Evolutionary conservation across 75 land plant species (phyloP), one percentile per base, ranked within the genome.

Genomic region (Selaginella moellendorffii): DNA sequence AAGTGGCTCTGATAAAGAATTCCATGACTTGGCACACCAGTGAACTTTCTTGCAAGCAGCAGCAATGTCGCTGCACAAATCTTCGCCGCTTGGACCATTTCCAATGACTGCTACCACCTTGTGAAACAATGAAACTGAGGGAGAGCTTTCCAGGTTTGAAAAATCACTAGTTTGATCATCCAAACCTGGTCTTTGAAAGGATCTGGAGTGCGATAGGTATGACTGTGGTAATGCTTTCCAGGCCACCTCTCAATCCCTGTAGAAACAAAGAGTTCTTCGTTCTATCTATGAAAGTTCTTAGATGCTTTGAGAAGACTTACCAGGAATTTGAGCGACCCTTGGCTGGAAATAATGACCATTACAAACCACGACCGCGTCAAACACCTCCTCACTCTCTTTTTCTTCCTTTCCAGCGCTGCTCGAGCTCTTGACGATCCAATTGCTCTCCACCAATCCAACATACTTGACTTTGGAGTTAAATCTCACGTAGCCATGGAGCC

Each of bases 331-430:
- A n/a, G n/a, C n/a, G 64, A 82, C 25, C 14, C 77, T 79, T 2
- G 98, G 90, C 69, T 80, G 74, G 1, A 87, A 77, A 51, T 70
- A 70, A 70, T 93, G 90, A 17, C 98, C 98, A 75, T 77, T 83
- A 65, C 98, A 93, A 29, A 93, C 77, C n/a, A 88, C 87, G 1
- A 88, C 82, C 52, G 96, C 98, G 72, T 93, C 96, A 72, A 72
- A 88, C 1, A 83, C 26, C 97, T n/a, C n/a, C n/a, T n/a, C n/a
- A n/a, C n/a, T n/a, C 42, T 85, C 95, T 26, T 61, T 52, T 1
- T 27, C 30, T 19, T 29, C 64, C 17, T 24, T 51, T 0, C n/a
- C 66, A 21, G 24, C 46, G 20, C 42, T 31, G 0, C 56, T 56
- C 24, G 46, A 65, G 18, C 60, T 74, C 63, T 52, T 68, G 63